These are phyloP conservation scores for Erythrobasidium yunnanense DNA, from an alignment of 768 basidiomycete genomes.

Conservation along the genomic window DNA sequence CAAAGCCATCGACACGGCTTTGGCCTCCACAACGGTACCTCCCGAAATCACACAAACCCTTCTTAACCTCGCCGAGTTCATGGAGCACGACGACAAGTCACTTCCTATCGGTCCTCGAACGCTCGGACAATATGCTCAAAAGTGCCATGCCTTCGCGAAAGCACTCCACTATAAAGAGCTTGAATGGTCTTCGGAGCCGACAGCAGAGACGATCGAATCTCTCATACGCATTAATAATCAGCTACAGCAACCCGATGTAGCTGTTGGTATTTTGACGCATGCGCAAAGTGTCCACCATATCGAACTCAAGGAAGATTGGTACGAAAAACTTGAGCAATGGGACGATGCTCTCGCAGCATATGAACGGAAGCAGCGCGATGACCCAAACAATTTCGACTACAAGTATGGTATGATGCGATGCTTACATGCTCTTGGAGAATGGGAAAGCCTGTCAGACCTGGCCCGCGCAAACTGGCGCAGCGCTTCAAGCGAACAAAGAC, in stretches of 20 bases:
- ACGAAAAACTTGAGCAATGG: conserved; percentile 90
- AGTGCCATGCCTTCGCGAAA: conserved; percentile 89
- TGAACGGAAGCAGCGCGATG: conserved; percentile 62
- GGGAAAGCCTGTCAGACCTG: conserved; percentile 76
- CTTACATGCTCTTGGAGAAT: conserved; percentile 91
- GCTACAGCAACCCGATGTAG: conserved; percentile 92
- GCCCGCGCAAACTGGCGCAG: conserved; percentile 81
- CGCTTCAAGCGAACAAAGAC: conserved; percentile 64
- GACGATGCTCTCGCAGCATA: conserved; percentile 81
- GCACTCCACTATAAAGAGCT: conserved; percentile 97
- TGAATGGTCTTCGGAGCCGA: conserved; percentile 87
- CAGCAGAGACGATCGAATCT: conserved; percentile 79
- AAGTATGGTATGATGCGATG: conserved; percentile 89
- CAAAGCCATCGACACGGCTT: conserved; percentile 71
- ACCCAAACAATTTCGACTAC: conserved; percentile 63
- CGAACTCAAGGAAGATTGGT: conserved; percentile 94
- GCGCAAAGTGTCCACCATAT: conserved; percentile 83
- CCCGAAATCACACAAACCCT: conserved; percentile 81
- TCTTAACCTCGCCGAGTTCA: conserved; percentile 90
- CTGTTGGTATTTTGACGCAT: conserved; percentile 86
- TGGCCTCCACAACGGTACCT: conserved; percentile 61
- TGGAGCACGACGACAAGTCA: conserved; percentile 96
- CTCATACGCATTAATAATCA: conserved; percentile 93
- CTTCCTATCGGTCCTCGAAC: conserved; percentile 86
- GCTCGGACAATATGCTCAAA: conserved; percentile 84